Evolutionary conservation across 345 rosid genomes (phyloP).

Genomic region (Lepidium aucheri): DNA sequence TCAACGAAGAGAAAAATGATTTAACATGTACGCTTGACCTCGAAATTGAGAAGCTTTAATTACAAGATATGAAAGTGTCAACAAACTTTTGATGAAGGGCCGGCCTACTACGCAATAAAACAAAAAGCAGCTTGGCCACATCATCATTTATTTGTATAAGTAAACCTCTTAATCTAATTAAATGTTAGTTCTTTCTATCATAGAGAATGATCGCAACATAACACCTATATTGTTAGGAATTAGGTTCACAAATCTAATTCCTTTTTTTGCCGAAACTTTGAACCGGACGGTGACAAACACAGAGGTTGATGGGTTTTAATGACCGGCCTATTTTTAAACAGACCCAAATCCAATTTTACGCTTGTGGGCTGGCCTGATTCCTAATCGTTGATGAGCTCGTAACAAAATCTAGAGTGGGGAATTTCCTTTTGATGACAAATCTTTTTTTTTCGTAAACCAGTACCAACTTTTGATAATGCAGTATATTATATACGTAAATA

Average conservation of each 20-base stretch:
- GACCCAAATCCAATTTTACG: too few species aligned
- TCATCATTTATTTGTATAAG: constrained; percentile 5
- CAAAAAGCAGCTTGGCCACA: constrained; percentile 14
- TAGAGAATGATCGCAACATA: constrained; percentile 11
- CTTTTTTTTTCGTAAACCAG: too few species aligned
- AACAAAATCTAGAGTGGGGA: too few species aligned
- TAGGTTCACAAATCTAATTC: neutral
- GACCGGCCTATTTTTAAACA: neutral
- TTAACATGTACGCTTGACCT: constrained; percentile 19
- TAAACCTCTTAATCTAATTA: neutral
- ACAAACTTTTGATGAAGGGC: constrained; percentile 14
- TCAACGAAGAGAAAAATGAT: neutral
- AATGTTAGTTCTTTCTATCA: neutral
- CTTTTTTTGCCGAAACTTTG: neutral
- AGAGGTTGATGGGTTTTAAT: neutral
- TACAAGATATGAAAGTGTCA: constrained; percentile 11
- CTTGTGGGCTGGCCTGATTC: too few species aligned
- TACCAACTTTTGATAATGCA: too few species aligned
- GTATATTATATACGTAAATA: too few species aligned
- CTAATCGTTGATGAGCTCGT: too few species aligned
- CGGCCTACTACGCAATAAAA: constrained; percentile 16
- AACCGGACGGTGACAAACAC: neutral
- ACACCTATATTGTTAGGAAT: constrained; percentile 3
- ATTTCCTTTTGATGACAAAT: too few species aligned
- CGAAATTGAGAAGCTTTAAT: constrained; percentile 21